These are phyloP conservation scores for Anisodus tanguticus DNA, from an alignment of 257 asterid species.

Conservation along the genomic window DNA sequence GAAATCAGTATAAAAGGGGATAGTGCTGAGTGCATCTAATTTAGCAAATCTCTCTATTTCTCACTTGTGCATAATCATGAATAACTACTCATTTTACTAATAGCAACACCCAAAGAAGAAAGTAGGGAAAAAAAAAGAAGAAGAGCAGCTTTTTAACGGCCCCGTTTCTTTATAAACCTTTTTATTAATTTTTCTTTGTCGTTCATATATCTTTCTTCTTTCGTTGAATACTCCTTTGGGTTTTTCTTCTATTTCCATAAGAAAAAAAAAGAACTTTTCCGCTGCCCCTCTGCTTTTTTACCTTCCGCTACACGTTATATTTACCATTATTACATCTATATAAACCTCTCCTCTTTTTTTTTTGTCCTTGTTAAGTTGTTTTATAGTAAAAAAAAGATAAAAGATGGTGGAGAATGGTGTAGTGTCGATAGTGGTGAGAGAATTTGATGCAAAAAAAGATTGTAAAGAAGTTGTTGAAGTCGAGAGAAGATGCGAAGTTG, in stretches of 20 bases:
- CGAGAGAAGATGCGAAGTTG: slow-evolving; percentile 81
- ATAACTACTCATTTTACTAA: slow-evolving; percentile 1
- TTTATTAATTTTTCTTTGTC: neutral
- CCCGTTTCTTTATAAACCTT: slow-evolving; percentile 6
- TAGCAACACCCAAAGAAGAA: neutral
- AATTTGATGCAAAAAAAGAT: slow-evolving; percentile 63
- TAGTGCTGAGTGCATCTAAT: slow-evolving; percentile 28
- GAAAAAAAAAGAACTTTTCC: slow-evolving; percentile 31
- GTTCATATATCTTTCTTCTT: neutral
- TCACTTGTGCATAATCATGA: slow-evolving; percentile 7
- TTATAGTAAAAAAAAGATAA: neutral
- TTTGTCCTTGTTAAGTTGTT: neutral
- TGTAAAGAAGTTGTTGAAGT: slow-evolving; percentile 65
- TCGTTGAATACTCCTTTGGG: slow-evolving; percentile 7
- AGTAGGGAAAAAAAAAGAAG: neutral
- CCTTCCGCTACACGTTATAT: slow-evolving; percentile 51
- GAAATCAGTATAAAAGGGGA: slow-evolving; percentile 52
- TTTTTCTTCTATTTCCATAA: slow-evolving; percentile 31
- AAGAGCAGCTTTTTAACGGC: slow-evolving; percentile 13
- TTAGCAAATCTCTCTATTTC: slow-evolving; percentile 15
- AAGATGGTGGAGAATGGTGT: slow-evolving; percentile 48
- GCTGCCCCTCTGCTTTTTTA: slow-evolving; percentile 22
- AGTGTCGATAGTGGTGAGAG: slow-evolving; percentile 69
- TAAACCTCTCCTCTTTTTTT: slow-evolving; percentile 28
- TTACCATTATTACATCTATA: slow-evolving; percentile 28